These are phyloP conservation scores for Phanerochaete carnosa DNA, from an alignment of 768 basidiomycete genomes.

Conservation along the genomic window DNA sequence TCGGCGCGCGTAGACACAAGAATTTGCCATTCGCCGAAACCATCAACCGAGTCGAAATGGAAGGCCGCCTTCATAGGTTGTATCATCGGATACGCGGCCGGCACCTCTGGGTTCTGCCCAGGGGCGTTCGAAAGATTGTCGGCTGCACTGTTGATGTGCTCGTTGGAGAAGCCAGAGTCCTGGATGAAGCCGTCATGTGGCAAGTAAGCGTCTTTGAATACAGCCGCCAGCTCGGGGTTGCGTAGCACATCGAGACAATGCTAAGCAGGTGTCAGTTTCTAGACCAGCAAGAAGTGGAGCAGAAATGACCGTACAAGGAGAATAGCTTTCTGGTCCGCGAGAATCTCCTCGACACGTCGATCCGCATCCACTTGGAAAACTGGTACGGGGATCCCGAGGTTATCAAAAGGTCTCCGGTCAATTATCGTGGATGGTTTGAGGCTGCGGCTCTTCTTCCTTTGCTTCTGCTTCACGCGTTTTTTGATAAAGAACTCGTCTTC, in stretches of 20 bases:
- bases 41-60: slow-evolving; percentile 54
- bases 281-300: background rate
- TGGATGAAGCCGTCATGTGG: background rate
- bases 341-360: slow-evolving; percentile 15
- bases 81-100: slow-evolving; percentile 40
- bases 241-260: slow-evolving; percentile 10
- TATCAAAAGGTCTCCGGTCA: slow-evolving; percentile 28
- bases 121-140: background rate
- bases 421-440: slow-evolving; percentile 7
- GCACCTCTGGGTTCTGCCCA: slow-evolving; percentile 11
- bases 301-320: background rate
- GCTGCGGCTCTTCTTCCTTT: slow-evolving; percentile 17
- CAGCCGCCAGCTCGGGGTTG: slow-evolving; percentile 1
- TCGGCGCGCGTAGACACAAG: slow-evolving; percentile 51
- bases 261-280: background rate
- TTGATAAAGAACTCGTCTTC: background rate
- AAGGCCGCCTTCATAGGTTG: slow-evolving; percentile 60
- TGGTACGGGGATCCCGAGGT: slow-evolving; percentile 28
- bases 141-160: background rate
- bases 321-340: slow-evolving; percentile 21
- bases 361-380: slow-evolving; percentile 17
- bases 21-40: slow-evolving; percentile 65
- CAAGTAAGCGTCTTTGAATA: slow-evolving; percentile 13
- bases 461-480: background rate
- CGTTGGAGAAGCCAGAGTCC: background rate